phyloP scores from a whole-genome alignment of 2,329 filamentous ascomycete genomes.

The Endoconidiophora laricicola region DNA sequence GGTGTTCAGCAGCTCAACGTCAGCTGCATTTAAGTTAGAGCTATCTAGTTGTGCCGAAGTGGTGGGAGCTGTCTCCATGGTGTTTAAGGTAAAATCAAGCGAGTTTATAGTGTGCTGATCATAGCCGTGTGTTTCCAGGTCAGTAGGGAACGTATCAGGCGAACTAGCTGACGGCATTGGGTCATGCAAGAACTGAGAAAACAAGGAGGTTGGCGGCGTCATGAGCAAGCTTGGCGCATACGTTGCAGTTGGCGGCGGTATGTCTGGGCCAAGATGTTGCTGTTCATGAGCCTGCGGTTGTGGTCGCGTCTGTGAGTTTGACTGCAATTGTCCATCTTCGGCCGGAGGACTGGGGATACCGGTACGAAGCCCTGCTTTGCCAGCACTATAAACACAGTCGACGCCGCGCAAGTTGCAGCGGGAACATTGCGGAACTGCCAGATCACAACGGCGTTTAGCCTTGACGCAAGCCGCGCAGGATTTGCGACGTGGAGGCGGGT shows the following conservation, averaged over 20 bases:
- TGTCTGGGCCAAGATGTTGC: background rate
- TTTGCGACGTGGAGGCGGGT: constrained; percentile 34
- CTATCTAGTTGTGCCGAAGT: background rate
- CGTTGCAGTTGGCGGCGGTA: background rate
- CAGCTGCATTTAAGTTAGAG: too few relatives aligned
- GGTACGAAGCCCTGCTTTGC: background rate
- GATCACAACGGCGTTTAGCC: constrained; percentile 40
- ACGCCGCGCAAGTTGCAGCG: constrained; percentile 33
- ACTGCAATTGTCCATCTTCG: background rate
- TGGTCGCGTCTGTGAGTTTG: background rate
- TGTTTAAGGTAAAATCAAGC: background rate
- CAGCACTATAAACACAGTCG: constrained; percentile 27
- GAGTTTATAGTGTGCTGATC: too few relatives aligned
- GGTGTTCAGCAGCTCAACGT: too few relatives aligned
- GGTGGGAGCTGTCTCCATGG: background rate
- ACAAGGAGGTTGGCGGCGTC: background rate
- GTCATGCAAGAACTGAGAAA: background rate
- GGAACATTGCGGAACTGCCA: constrained; percentile 32
- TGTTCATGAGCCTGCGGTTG: background rate
- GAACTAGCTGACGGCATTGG: background rate
- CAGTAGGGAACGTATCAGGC: too few relatives aligned
- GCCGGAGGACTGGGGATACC: background rate
- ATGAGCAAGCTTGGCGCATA: background rate
- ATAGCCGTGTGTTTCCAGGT: too few relatives aligned
- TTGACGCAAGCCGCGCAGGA: constrained; percentile 39